Evolutionary conservation across 345 rosid species (phyloP).

Genomic region (Trapa bicornis): DNA sequence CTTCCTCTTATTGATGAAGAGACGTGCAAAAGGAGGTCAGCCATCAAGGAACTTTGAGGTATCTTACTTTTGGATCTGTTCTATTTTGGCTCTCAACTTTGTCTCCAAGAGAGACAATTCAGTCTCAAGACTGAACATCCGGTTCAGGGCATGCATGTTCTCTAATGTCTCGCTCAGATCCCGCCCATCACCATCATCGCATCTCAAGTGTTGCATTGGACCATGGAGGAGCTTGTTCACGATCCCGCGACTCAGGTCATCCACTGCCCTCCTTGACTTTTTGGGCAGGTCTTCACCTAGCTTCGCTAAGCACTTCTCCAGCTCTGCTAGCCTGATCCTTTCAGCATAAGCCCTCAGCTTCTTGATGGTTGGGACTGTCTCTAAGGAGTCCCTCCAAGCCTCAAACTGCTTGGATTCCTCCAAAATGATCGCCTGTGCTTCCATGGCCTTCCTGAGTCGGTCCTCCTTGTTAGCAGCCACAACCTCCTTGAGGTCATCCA

Average conservation of each 20-base stretch:
- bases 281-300: conserved; percentile 34
- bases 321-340: conserved; percentile 30
- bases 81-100: conserved; percentile 31
- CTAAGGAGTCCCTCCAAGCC: conserved; percentile 44
- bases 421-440: conserved; percentile 29
- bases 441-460: conserved; percentile 33
- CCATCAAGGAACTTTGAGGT: neutral
- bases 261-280: conserved; percentile 35
- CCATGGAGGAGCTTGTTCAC: conserved; percentile 44
- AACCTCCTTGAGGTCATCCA: conserved; percentile 41
- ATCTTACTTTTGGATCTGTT: conserved; percentile 26
- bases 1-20: conserved; percentile 2
- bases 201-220: conserved; percentile 48
- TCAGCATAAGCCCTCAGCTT: conserved; percentile 42
- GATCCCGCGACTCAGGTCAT: conserved; percentile 39
- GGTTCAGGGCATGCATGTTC: conserved; percentile 41
- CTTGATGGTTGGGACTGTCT: conserved; percentile 45
- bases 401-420: conserved; percentile 38
- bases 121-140: conserved; percentile 41
- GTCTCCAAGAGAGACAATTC: conserved; percentile 34
- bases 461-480: conserved; percentile 45
- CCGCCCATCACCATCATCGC: conserved; percentile 32
- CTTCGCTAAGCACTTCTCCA: conserved; percentile 37
- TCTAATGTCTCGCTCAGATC: conserved; percentile 38
- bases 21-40: neutral